Evolutionary conservation across 2,329 filamentous ascomycete species (phyloP).

Genomic region (Fusarium azukiicola): DNA sequence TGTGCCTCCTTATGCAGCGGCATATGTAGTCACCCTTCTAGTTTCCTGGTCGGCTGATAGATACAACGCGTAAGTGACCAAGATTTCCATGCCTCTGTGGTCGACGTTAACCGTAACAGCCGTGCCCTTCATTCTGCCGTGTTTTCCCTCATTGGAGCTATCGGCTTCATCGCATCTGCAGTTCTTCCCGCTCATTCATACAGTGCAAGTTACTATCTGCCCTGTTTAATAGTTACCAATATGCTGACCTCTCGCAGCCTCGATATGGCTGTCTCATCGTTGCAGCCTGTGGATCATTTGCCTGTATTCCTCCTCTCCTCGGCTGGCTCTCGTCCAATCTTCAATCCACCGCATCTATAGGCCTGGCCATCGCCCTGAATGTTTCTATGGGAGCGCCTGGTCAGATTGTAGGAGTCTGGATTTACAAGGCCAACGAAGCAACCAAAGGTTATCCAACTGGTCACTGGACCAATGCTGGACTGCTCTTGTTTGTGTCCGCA

Average conservation of each 20-base stretch:
- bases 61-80: slow-evolving; percentile 67
- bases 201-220: slow-evolving; percentile 18
- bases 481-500: slow-evolving; percentile 77
- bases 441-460: slow-evolving; percentile 82
- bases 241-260: slow-evolving; percentile 41
- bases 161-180: slow-evolving; percentile 78
- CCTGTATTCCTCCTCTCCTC: slow-evolving; percentile 82
- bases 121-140: slow-evolving; percentile 66
- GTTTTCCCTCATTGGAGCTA: slow-evolving; percentile 68
- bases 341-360: slow-evolving; percentile 79
- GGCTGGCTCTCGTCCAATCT: slow-evolving; percentile 85
- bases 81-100: too few species aligned
- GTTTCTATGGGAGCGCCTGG: slow-evolving; percentile 82
- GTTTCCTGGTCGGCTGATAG: slow-evolving; percentile 79
- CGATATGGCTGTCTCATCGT: slow-evolving; percentile 85
- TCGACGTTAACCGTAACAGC: slow-evolving; percentile 5
- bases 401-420: slow-evolving; percentile 86
- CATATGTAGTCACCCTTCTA: slow-evolving; percentile 66
- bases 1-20: slow-evolving; percentile 80
- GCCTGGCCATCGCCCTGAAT: slow-evolving; percentile 84
- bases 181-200: slow-evolving; percentile 79
- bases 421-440: slow-evolving; percentile 83
- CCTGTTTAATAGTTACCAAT: background rate
- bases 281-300: slow-evolving; percentile 81
- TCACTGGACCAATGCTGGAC: slow-evolving; percentile 81